Evolutionary conservation across 192 early-diverging fungal species (phyloP), one percentile per base, ranked within the genome.

Genomic region (Dimargaris verticillata): DNA sequence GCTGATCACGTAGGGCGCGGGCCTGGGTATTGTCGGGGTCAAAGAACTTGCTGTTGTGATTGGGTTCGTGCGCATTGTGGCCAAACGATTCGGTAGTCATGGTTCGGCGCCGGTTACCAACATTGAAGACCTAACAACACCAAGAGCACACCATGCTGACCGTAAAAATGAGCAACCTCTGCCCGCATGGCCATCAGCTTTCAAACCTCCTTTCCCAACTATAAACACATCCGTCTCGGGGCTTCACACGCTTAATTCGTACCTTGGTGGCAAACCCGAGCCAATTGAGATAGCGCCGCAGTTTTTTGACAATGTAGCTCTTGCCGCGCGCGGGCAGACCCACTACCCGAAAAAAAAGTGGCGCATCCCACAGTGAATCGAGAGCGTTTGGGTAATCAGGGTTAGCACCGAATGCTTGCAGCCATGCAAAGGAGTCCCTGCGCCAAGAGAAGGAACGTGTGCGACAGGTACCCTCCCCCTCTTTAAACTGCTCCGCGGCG

Each of bases 311-410:
- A 62, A 99, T 86, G 64, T 95, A 92, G 75, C 79, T 80, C 72
- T 99, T 99, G 25, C 95, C 95, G 51, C 93, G 74, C 7, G 93
- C 95, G 29, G 95, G 95, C 51, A 97, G 69, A 10, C 95, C 95
- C 28, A 93, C 87, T 84, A 68, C 33, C 33, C 33, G 7, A 7
- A 5, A 7, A 38, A 2, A 2, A 38, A 5, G 33, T 38, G 33
- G 33, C 33, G 33, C 33, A 38, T 7, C 2, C 33, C 33, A 38
- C 33, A 7, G 33, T 7, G 33, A 38, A 38, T 2, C 33, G 33
- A 38, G 3, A 38, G 33, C 33, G 7, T 38, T 2, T 38, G 2
- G 33, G 33, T 38, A 38, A 38, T 38, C 33, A 38, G 7, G 7
- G 7, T 38, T 38, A 38, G 33, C 33, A 38, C 33, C 42, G 14